Conservation (phyloP, 805 yeast genomes). For the Yamadazyma philogaea region DNA sequence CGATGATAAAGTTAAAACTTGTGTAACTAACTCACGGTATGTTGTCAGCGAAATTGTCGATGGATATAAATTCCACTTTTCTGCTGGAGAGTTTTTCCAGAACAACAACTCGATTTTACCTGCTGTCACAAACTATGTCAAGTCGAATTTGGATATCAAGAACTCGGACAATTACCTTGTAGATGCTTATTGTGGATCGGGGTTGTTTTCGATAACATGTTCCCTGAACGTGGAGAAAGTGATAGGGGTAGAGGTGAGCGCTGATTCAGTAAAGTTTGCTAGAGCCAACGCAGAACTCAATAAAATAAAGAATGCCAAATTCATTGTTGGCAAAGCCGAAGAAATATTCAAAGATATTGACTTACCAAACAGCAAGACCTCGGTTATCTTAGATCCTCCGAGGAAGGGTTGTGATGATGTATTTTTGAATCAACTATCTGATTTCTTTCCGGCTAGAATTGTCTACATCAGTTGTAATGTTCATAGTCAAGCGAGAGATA, state of each 20-base stretch:
- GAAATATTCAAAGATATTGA: constrained; percentile 76
- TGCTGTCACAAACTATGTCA: constrained; percentile 74
- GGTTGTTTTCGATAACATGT: constrained; percentile 85
- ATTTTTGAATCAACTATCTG: constrained; percentile 81
- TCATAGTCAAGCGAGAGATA: constrained; percentile 94
- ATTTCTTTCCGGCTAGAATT: constrained; percentile 76
- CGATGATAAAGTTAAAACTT: constrained; percentile 50
- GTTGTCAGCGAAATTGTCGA: constrained; percentile 74
- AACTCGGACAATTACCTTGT: constrained; percentile 61
- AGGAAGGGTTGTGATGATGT: constrained; percentile 93
- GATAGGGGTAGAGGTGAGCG: constrained; percentile 91
- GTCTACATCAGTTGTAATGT: constrained; percentile 98
- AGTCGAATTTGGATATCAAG: constrained; percentile 48
- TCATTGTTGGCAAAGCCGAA: constrained; percentile 91
- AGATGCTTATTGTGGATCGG: constrained; percentile 96
- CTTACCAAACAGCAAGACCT: constrained; percentile 71
- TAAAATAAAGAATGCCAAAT: constrained; percentile 71
- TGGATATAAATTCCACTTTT: constrained; percentile 78
- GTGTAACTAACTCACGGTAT: constrained; percentile 75
- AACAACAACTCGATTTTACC: constrained; percentile 92
- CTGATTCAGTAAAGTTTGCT: constrained; percentile 88
- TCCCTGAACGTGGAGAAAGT: constrained; percentile 78
- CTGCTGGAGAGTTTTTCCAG: constrained; percentile 96
- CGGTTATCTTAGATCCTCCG: constrained; percentile 94
- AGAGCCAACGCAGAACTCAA: constrained; percentile 74